These are phyloP conservation scores for Solanum piurae DNA, from an alignment of 257 asterid species.

Conservation along the genomic window DNA sequence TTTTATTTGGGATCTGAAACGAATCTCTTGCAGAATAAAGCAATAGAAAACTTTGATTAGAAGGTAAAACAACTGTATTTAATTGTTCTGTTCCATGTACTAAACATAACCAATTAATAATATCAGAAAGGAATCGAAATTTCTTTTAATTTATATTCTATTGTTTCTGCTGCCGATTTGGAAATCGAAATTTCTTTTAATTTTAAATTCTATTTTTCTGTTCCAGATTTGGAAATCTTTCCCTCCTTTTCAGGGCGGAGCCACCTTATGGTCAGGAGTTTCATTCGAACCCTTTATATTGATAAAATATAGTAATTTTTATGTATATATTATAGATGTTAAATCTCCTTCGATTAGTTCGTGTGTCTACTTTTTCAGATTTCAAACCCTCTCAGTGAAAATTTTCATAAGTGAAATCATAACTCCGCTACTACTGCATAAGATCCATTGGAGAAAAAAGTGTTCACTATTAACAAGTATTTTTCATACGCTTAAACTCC, in stretches of 20 bases:
- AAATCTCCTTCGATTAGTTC: too few relatives aligned
- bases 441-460: background rate
- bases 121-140: slow-evolving; percentile 2
- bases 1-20: background rate
- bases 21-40: background rate
- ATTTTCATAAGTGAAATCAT: too few relatives aligned
- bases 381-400: too few relatives aligned
- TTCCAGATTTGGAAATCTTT: background rate
- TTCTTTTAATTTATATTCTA: background rate
- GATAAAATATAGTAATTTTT: too few relatives aligned
- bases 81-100: background rate
- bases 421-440: too few relatives aligned
- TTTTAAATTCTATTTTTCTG: background rate
- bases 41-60: background rate
- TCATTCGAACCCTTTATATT: too few relatives aligned
- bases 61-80: background rate
- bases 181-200: background rate
- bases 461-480: background rate
- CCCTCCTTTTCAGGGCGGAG: too few relatives aligned
- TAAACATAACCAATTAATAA: background rate
- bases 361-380: too few relatives aligned
- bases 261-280: too few relatives aligned
- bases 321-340: too few relatives aligned
- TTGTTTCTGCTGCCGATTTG: background rate
- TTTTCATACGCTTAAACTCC: background rate